Base-by-base conservation (phyloP, 352 stramenopile species). In the Blastocystis sp. region DNA sequence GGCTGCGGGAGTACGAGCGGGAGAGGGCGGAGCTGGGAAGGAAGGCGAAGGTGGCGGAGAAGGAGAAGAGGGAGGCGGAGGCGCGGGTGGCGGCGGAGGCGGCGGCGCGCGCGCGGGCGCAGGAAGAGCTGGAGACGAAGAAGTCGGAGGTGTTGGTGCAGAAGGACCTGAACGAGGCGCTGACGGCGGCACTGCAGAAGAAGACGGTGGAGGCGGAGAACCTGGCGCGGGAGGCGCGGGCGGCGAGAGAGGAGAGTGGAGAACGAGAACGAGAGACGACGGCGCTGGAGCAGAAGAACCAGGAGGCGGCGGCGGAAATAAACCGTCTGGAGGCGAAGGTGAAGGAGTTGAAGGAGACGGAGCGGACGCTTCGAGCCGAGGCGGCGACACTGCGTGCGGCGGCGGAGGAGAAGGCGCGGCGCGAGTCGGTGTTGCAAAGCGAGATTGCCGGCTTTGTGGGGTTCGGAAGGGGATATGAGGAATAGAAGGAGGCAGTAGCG, bases 1-100 rank as follows among this genome's bases (percentile, higher is more conserved):
- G 48, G 6, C 48, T 38, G 59, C 59, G 59, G 10, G 59, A 65
- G 48, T 57, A 17, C 48, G 92, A 94, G 11, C 64, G 66, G 45
- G 40, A 62, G 17, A 66, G 81, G 60, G 40, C 63, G 14, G 64
- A 89, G 21, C 24, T 81, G 52, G 17, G 34, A 21, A 77, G 54
- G 28, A 62, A 57, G 3, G 59, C 77, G 48, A 45, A 60, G 34
- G 54, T 78, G 34, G 69, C 80, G n/a, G 84, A 89, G 19, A 59
- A 63, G 45, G 68, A 87, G 19, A 79, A 34, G 34, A 64, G 71
- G 42, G 11, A n/a, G 66, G 10, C 60, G 34, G 4, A 34, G 3
- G 21, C 17, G 38, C 14, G n/a, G 66, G 4, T 40, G 42, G 66
- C 11, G 42, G 66, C 34, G 66, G 43, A 24, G 7, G 14, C 24